Base-by-base conservation (phyloP, 192 early-diverging fungal species). In the Jimgerdemannia lactiflua region DNA sequence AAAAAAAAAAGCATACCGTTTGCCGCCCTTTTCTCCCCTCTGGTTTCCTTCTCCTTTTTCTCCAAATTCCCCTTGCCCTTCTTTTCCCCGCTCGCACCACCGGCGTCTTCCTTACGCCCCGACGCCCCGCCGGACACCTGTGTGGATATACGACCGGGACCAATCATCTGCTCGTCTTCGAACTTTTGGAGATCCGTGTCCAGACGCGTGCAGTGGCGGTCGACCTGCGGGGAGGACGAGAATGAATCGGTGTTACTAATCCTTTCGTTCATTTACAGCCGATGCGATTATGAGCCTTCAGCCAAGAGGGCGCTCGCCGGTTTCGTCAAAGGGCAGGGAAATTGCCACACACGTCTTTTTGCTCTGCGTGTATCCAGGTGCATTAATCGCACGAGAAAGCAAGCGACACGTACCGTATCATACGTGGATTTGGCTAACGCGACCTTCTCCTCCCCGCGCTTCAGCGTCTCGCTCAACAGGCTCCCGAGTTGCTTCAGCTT, bases 391-490 rank as follows among this genome's bases (percentile, higher is more conserved):
- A 29, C 29, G 29, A 29, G 29, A 29, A 29, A 10, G 69, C 3
- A 75, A 43, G 41, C 14, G 41, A n/a, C 8, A 79, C 82, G 14
- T 78, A 97, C 97, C 78, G 94, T 85, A 72, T 99, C 96, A 77
- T 94, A 98, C 0, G 96, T 97, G 54, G 97, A 92, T 54, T 92
- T 93, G 14, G 98, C 98, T 40, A 99, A 78, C 0, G 94, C 89
- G 3, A 98, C 95, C 74, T 98, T 99, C 70, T 98, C 96, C 75
- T 97, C 95, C 7, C 95, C 95, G 70, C 95, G 89, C 77, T 95
- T 93, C 20, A 96, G 80, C 59, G 89, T 92, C 4, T 93, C 93
- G 10, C 89, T 91, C 64, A 97, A 90, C 17, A 88, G 69, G 4
- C 71, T 79, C 8, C 87, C 84, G 39, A 92, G 79, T 20, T 79